Conservation (phyloP, 116 monocot genomes). For the Posidonia oceanica region DNA sequence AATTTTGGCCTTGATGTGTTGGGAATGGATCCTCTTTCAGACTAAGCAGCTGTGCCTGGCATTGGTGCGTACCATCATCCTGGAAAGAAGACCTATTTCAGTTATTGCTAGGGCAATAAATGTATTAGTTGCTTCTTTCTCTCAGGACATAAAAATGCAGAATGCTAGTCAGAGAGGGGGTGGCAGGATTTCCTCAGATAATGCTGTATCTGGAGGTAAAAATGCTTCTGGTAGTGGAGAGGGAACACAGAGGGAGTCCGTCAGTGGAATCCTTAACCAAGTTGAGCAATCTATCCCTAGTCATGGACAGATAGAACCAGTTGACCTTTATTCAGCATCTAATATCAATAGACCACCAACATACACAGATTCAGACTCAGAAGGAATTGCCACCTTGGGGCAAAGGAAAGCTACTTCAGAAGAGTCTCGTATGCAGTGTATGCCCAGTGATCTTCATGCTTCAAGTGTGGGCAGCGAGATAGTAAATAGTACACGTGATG, state of each 20-base stretch:
- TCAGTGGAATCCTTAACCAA: constrained; percentile 6
- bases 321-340: constrained; percentile 18
- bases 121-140: constrained; percentile 65
- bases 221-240: background rate
- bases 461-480: constrained; percentile 8
- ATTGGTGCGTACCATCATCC: constrained; percentile 59
- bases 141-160: constrained; percentile 42
- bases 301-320: constrained; percentile 12
- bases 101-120: constrained; percentile 60
- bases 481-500: background rate
- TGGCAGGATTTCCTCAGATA: constrained; percentile 2
- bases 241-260: constrained; percentile 11
- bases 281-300: constrained; percentile 10
- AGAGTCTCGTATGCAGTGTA: constrained; percentile 12
- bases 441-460: constrained; percentile 18
- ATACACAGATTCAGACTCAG: constrained; percentile 28
- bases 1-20: background rate
- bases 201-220: constrained; percentile 4
- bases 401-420: constrained; percentile 8
- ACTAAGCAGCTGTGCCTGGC: constrained; percentile 58
- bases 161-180: constrained; percentile 21
- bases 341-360: background rate
- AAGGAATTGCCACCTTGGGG: constrained; percentile 21
- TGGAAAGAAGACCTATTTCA: constrained; percentile 75
- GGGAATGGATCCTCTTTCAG: constrained; percentile 23